Evolutionary conservation across 768 basidiomycete species (phyloP).

Genomic region (Galerina sulciceps): DNA sequence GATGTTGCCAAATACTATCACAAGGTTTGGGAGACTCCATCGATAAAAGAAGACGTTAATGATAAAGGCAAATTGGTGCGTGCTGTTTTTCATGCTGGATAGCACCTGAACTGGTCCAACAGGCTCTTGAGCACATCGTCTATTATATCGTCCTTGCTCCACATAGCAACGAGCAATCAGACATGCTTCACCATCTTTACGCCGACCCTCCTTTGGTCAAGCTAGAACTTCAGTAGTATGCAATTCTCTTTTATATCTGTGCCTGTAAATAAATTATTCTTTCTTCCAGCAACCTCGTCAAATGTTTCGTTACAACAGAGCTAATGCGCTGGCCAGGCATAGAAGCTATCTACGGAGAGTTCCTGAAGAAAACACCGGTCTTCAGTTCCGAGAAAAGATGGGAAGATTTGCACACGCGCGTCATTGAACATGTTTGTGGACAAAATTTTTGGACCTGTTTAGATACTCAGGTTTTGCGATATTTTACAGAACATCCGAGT

Average conservation of each 20-base stretch:
- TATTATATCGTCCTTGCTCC: conserved; percentile 94
- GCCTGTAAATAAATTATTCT: conserved; percentile 15
- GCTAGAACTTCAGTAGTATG: conserved; percentile 84
- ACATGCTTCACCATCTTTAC: conserved; percentile 91
- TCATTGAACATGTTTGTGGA: conserved; percentile 89
- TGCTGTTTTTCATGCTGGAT: conserved; percentile 8
- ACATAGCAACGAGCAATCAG: conserved; percentile 96
- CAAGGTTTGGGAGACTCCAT: conserved; percentile 97
- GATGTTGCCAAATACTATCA: conserved; percentile 95
- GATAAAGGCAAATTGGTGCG: conserved; percentile 73
- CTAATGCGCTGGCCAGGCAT: conserved; percentile 98
- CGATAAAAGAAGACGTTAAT: conserved; percentile 82
- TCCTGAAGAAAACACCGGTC: conserved; percentile 78
- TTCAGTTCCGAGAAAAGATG: conserved; percentile 82
- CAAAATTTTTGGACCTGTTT: neutral
- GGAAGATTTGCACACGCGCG: conserved; percentile 94
- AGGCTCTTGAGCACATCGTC: conserved; percentile 95
- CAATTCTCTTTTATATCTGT: conserved; percentile 1
- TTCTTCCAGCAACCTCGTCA: conserved; percentile 80
- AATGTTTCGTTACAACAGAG: conserved; percentile 91
- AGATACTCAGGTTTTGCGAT: neutral
- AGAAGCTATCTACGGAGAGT: conserved; percentile 83
- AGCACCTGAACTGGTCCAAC: conserved; percentile 10
- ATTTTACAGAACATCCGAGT: conserved; percentile 87
- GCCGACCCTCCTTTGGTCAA: conserved; percentile 79